Evolutionary conservation across 192 early-diverging fungal genomes (phyloP).

Genomic region (Coemansia sp.): DNA sequence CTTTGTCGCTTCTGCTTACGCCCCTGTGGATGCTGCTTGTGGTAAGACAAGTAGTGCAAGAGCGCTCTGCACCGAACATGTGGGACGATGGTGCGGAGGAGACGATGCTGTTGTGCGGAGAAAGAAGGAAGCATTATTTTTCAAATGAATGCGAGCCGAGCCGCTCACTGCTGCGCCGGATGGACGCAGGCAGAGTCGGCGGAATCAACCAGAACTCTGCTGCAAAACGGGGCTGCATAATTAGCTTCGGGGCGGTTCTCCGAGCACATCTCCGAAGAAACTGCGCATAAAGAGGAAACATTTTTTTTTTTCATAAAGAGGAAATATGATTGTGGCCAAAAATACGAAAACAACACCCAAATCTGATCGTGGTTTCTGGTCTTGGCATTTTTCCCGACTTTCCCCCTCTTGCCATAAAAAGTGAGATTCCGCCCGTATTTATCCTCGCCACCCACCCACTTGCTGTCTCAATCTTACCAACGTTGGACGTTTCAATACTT

Average conservation of each 20-base stretch:
- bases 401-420: too few relatives aligned
- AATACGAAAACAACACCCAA: neutral
- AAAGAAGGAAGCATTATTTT: neutral
- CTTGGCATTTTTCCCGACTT: neutral
- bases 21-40: too few relatives aligned
- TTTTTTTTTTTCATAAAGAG: neutral
- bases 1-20: too few relatives aligned
- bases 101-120: neutral
- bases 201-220: neutral
- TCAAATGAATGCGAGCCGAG: neutral
- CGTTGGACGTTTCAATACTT: neutral
- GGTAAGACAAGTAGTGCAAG: too few relatives aligned
- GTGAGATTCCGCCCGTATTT: neutral
- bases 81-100: neutral
- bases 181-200: neutral
- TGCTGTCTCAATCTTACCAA: neutral
- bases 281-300: neutral
- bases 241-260: neutral
- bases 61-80: neutral
- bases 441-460: too few relatives aligned
- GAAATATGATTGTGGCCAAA: neutral
- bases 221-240: neutral
- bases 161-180: neutral
- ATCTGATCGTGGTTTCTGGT: neutral
- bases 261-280: neutral